Evolutionary conservation across 345 rosid genomes (phyloP), one percentile per base, ranked within the genome.

Genomic region (Luvunga scandens): DNA sequence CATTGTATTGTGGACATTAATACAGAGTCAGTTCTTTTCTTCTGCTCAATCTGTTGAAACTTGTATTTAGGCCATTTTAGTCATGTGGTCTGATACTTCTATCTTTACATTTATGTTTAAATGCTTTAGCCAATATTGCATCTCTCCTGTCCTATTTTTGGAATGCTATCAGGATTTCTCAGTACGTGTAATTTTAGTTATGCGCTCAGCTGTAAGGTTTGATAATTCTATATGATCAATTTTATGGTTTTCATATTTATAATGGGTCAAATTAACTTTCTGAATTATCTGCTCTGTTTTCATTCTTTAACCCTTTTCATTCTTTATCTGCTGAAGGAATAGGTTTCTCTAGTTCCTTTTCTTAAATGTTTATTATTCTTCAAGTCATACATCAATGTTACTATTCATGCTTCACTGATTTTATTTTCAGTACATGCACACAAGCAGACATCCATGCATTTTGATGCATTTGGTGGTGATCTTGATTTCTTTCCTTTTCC

Each of bases 381-480:
- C 36, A 36, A 34, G 70, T 21, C 70, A 66, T 6, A 21, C 31
- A 56, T 1, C 62, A 53, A 25, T 30, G 21, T 71, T 24, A 5
- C 31, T 5, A 33, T 13, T 34, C n/a, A 34, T 69, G 28, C 66
- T 72, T 22, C 33, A 22, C 34, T 34, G 62, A 30, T 71, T 71
- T 71, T 30, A 30, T 71, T 71, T 71, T 30, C 75, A 19, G 28
- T 53, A 3, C 36, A 10, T 53, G 63, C 27, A 9, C 7, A 2
- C 36, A 2, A 38, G 62, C 13, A 30, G 22, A 45, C 50, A 19
- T 5, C 7, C 39, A 27, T 30, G 1, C 8, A 25, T 24, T 59
- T 22, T 72, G 31, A 62, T 79, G 75, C 72, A 30, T 67, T 76
- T 79, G 66, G 66, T 59, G 56, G 28, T 55, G n/a, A 27, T 69